phyloP scores from a whole-genome alignment of 176 grass and related monocot genomes.

The Pontederia crassipes region DNA sequence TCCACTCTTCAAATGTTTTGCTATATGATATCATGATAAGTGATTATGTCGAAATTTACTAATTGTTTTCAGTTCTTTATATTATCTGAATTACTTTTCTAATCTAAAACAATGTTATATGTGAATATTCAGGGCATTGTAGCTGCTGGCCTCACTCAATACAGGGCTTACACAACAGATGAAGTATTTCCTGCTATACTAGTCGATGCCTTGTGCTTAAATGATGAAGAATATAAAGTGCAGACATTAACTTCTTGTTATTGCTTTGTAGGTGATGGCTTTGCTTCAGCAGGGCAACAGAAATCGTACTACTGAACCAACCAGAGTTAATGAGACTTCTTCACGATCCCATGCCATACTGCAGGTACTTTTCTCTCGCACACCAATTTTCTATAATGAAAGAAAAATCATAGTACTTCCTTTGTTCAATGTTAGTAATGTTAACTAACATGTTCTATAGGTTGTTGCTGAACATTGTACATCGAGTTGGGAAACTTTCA shows the following conservation, averaged over 20 bases:
- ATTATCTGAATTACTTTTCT: neutral
- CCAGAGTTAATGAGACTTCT: constrained; percentile 80
- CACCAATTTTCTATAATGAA: no score
- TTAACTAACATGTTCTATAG: constrained; percentile 30
- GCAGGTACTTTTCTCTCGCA: constrained; percentile 40
- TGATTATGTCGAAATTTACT: no score
- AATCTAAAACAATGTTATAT: constrained; percentile 8
- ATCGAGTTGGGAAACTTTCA: constrained; percentile 69
- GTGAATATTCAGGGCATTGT: constrained; percentile 58
- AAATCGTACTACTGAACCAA: constrained; percentile 93
- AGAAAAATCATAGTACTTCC: neutral
- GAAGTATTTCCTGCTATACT: constrained; percentile 44
- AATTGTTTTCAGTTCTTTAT: neutral
- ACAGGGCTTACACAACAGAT: constrained; percentile 86
- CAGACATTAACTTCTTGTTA: neutral
- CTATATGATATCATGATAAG: no score
- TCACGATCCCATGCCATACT: constrained; percentile 93
- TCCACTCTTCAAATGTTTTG: no score
- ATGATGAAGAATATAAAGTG: neutral
- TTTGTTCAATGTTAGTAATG: constrained; percentile 8
- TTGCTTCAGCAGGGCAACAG: constrained; percentile 91
- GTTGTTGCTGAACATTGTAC: constrained; percentile 54
- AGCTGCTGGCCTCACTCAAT: constrained; percentile 85
- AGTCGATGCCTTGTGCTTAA: neutral
- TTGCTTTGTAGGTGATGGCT: constrained; percentile 62